phyloP scores from a whole-genome alignment of 1,284 basidiomycete genomes.

The Leucoagaricus sp. region DNA sequence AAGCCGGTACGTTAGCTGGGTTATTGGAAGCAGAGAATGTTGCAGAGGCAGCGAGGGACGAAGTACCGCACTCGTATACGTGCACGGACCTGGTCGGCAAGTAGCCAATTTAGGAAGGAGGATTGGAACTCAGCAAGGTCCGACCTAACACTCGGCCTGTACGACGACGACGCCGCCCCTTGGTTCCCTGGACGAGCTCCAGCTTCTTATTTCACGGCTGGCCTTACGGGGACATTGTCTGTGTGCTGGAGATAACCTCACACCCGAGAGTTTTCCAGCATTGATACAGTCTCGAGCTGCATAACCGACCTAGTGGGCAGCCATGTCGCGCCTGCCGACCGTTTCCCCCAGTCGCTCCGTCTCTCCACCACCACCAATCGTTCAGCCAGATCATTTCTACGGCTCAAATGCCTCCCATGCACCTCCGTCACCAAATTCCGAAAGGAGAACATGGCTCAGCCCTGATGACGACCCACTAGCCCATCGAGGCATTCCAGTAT shows the following conservation, averaged over 20 bases:
- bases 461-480: constrained; percentile 86
- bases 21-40: too few species aligned
- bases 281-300: background rate
- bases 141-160: constrained; percentile 16
- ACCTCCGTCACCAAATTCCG: constrained; percentile 57
- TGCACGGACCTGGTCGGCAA: constrained; percentile 30
- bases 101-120: constrained; percentile 27
- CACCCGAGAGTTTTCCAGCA: background rate
- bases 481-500: constrained; percentile 89
- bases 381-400: constrained; percentile 85
- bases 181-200: background rate
- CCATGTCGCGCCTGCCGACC: constrained; percentile 43
- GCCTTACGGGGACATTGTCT: background rate
- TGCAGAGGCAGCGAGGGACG: background rate
- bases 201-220: background rate
- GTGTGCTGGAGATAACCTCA: background rate
- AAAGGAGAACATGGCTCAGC: constrained; percentile 64
- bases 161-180: constrained; percentile 15
- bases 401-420: constrained; percentile 52
- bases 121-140: constrained; percentile 32
- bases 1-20: too few species aligned
- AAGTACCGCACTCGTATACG: constrained; percentile 2
- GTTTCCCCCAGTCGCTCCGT: constrained; percentile 57
- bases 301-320: constrained; percentile 26
- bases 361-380: constrained; percentile 46